Base-by-base conservation (phyloP, 2,329 filamentous ascomycete species). In the Fusarium brachygibbosum region DNA sequence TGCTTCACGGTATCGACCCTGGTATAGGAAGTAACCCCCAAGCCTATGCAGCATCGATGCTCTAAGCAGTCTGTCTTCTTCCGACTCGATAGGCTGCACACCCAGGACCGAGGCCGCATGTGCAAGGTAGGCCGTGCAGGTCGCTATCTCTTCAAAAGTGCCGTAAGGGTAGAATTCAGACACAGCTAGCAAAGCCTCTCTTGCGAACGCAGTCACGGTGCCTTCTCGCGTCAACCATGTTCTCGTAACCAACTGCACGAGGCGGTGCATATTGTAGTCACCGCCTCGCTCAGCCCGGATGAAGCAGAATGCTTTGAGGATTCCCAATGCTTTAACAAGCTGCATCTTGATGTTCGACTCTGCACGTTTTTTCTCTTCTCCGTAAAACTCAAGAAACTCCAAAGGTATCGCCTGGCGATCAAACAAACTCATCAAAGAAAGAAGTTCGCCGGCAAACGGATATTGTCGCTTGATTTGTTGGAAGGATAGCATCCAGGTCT, bases 401-500 rank as follows among this genome's bases (percentile, higher is more conserved):
- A 46, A 32, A 0, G 77, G 78, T 34, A 80, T 79, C 0, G 56
- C 71, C 21, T 79, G 74, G 0, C 74, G 68, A 50, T 80, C 71
- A 9, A 80, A 72, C 0, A 77, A 58, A 3, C 75, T 75, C 63
- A 80, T 77, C 9, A 80, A 48, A 0, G 77, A 79, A 0, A 81
- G 54, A 0, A 81, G 45, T 2, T 79, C 68, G n/a, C 66, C 59
- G 1, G 77, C 77, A 0, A 78, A 56, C 0, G 6, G n/a, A 2
- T 59, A 12, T 6, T 74, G 74, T 10, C 38, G 32, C 5, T 76
- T 25, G 16, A 81, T 77, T 12, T 80, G 75, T 4, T 78, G 64
- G 1, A 81, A 80, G 1, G 76, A 80, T 2, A 80, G 50, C 4
- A 78, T 72, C 77, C 77, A 81, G 0, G 78, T 79, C 16, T 71